These are phyloP conservation scores for Starmera amethionina DNA, from an alignment of 805 yeast species.

Conservation along the genomic window DNA sequence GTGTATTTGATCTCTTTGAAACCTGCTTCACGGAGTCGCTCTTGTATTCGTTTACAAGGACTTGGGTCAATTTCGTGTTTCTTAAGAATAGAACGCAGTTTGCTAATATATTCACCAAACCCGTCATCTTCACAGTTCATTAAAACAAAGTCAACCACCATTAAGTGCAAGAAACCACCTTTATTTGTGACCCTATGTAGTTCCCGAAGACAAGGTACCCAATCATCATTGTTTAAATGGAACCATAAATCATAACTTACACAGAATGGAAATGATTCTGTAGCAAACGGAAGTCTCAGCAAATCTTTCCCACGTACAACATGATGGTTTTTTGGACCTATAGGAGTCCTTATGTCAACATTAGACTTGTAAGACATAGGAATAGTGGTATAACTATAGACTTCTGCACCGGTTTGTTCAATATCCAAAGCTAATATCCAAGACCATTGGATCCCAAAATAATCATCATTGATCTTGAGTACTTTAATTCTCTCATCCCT, in stretches of 20 bases:
- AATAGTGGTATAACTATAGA: conserved; percentile 10
- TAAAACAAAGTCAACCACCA: conserved; percentile 13
- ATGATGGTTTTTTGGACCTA: conserved; percentile 17
- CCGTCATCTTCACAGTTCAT: conserved; percentile 10
- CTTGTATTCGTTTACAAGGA: conserved; percentile 13
- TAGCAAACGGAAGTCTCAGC: conserved; percentile 12
- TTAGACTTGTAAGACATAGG: conserved; percentile 6
- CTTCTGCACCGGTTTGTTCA: conserved; percentile 14
- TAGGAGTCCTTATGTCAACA: conserved; percentile 3
- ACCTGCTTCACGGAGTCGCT: conserved; percentile 13
- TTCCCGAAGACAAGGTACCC: conserved; percentile 14
- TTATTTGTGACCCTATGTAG: conserved; percentile 9
- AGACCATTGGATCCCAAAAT: conserved; percentile 12
- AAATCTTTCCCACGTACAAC: conserved; percentile 10
- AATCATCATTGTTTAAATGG: conserved; percentile 10
- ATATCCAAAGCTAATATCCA: conserved; percentile 19
- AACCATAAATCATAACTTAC: conserved; percentile 13
- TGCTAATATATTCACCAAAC: conserved; percentile 7
- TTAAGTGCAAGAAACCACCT: conserved; percentile 10
- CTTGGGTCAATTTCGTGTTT: conserved; percentile 15
- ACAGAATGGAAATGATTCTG: conserved; percentile 10
- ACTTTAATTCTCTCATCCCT: conserved; percentile 8
- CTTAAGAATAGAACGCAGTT: conserved; percentile 4
- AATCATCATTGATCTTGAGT: conserved; percentile 5
- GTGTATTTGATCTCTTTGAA: conserved; percentile 12